phyloP scores from a whole-genome alignment of 768 basidiomycete genomes.

The Galerina marginata region DNA sequence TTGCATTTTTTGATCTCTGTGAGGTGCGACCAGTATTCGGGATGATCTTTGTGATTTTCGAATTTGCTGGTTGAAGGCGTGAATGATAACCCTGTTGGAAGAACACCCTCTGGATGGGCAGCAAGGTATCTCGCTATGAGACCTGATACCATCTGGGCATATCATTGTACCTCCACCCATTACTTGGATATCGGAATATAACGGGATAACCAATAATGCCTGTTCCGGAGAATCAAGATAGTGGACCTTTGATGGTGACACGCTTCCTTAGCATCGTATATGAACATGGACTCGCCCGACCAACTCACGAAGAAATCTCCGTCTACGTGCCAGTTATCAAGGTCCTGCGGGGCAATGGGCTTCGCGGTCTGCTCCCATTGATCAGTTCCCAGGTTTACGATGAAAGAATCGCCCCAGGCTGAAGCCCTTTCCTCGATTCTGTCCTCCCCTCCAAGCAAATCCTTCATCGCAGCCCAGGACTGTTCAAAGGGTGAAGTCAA shows the following conservation, averaged over 20 bases:
- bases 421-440: conserved; percentile 54
- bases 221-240: conserved; percentile 73
- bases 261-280: background rate
- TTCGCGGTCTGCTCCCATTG: conserved; percentile 39
- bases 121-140: conserved; percentile 56
- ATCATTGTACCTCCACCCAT: conserved; percentile 66
- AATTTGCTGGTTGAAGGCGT: conserved; percentile 49
- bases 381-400: conserved; percentile 62
- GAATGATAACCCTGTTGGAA: conserved; percentile 49
- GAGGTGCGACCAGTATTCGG: conserved; percentile 51
- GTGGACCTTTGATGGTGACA: conserved; percentile 43
- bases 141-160: conserved; percentile 58
- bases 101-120: conserved; percentile 56
- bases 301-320: conserved; percentile 60
- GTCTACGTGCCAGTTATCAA: conserved; percentile 71
- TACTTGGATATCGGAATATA: conserved; percentile 61
- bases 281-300: background rate
- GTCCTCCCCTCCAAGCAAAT: conserved; percentile 64
- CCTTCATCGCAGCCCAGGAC: conserved; percentile 67
- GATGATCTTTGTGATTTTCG: conserved; percentile 41
- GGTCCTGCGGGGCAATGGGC: conserved; percentile 42
- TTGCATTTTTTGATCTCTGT: conserved; percentile 46
- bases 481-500: conserved; percentile 33
- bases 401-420: conserved; percentile 64
- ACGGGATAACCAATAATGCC: conserved; percentile 64